Conservation (phyloP, 2,329 filamentous ascomycete genomes). For the Simplicillium aogashimaense region DNA sequence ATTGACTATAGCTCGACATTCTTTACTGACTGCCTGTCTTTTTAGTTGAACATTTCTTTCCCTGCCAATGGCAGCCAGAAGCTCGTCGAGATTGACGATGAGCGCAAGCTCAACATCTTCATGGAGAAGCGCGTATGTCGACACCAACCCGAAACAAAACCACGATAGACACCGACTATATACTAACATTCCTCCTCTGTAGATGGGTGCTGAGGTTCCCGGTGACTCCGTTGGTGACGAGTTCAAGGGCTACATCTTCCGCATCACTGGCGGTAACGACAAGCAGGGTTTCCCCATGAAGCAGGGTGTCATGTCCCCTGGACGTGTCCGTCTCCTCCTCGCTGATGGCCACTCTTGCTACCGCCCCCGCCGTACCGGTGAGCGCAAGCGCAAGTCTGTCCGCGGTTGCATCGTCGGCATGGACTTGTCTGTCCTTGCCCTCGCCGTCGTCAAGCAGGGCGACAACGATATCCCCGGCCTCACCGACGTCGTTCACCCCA, state of each 20-base stretch:
- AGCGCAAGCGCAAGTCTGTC: constrained; percentile 99
- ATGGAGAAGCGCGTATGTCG: constrained; percentile 86
- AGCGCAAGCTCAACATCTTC: constrained; percentile 97
- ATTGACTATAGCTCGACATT: neutral
- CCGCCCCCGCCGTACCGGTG: constrained; percentile 91
- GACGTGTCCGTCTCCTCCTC: constrained; percentile 96
- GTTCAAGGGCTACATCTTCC: constrained; percentile 99
- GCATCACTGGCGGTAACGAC: constrained; percentile 99
- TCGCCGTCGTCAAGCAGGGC: constrained; percentile 96
- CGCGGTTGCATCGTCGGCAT: constrained; percentile 97
- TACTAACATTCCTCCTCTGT: constrained; percentile 24
- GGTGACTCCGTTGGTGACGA: constrained; percentile 95
- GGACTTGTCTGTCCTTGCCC: constrained; percentile 89
- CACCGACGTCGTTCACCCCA: constrained; percentile 96
- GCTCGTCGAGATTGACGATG: constrained; percentile 98
- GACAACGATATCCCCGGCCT: constrained; percentile 89
- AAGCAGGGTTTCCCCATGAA: constrained; percentile 99
- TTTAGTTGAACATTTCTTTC: constrained; percentile 62
- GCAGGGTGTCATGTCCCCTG: constrained; percentile 99
- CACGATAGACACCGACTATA: constrained; percentile 22
- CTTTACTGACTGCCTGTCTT: constrained; percentile 21
- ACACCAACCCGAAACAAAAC: constrained; percentile 7
- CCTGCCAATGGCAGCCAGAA: constrained; percentile 99
- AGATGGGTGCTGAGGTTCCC: constrained; percentile 86
- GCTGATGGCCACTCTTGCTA: constrained; percentile 98